Evolutionary conservation across 73 alveolate species (phyloP).

Genomic region (Uronychia binucleata): DNA sequence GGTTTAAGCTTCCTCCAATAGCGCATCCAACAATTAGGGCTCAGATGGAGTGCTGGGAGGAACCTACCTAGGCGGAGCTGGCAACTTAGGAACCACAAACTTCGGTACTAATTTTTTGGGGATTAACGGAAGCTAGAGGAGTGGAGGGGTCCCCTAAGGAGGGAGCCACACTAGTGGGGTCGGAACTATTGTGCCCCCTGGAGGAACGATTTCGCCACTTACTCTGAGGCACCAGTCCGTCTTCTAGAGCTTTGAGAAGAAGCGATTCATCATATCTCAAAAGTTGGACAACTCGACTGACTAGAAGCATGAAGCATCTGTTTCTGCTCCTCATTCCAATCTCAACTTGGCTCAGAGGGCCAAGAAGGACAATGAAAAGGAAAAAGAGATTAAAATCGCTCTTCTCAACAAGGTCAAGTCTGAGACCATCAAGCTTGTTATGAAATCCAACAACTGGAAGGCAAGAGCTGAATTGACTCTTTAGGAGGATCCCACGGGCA

Average conservation of each 20-base stretch:
- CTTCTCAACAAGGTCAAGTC: background rate
- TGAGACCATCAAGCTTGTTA: background rate
- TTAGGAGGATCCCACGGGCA: background rate
- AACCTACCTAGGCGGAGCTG: no score
- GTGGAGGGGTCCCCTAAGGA: no score
- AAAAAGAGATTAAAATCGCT: background rate
- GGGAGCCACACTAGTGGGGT: no score
- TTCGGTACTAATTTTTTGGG: no score
- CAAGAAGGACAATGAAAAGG: background rate
- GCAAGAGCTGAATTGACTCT: background rate
- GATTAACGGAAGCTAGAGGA: no score
- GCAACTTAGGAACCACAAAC: no score
- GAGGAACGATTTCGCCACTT: no score
- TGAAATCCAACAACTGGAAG: background rate
- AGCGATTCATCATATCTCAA: background rate
- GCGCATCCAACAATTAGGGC: no score
- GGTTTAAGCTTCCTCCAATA: no score
- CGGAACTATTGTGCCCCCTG: no score
- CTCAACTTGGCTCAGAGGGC: background rate
- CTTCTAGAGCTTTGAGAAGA: background rate
- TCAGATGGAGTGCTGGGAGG: no score
- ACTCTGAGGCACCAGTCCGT: background rate
- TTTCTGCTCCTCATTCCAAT: background rate
- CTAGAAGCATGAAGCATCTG: background rate
- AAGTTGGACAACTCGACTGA: background rate